phyloP scores from a whole-genome alignment of 2,329 filamentous ascomycete genomes.

The Pseudocercospora crystallina region DNA sequence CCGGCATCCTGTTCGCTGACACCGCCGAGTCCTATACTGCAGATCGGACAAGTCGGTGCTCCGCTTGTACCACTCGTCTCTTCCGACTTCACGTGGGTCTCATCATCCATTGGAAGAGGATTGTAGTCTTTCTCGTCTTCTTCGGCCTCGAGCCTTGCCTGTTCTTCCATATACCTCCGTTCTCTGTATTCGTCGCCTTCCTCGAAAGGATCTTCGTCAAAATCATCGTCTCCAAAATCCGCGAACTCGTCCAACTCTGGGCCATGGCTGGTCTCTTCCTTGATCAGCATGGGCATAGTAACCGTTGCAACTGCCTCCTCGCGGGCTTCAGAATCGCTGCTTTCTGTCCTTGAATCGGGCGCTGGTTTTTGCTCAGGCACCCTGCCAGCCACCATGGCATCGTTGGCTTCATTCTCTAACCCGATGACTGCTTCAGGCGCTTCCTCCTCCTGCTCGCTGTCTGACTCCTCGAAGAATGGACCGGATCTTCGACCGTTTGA shows the following conservation, averaged over 20 bases:
- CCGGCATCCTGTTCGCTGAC: conserved; percentile 64
- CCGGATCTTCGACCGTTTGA: conserved; percentile 38
- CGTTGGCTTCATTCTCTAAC: conserved; percentile 12
- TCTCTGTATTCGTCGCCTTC: conserved; percentile 54
- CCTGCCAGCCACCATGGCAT: conserved; percentile 10
- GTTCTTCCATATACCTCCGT: conserved; percentile 71
- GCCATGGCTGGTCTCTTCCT: conserved; percentile 53
- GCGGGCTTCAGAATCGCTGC: background rate
- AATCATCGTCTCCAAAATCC: conserved; percentile 54
- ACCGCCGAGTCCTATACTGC: conserved; percentile 62
- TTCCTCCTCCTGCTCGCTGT: conserved; percentile 52
- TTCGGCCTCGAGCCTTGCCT: conserved; percentile 55
- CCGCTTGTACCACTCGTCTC: background rate
- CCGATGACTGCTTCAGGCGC: conserved; percentile 27
- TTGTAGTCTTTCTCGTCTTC: conserved; percentile 47
- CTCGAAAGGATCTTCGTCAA: conserved; percentile 62
- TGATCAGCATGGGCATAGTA: conserved; percentile 34
- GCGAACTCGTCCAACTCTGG: conserved; percentile 49
- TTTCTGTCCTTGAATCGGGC: background rate
- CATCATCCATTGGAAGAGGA: conserved; percentile 21
- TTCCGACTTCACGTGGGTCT: conserved; percentile 4
- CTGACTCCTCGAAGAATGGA: conserved; percentile 72
- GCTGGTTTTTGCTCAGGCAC: conserved; percentile 13
- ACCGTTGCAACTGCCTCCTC: background rate
- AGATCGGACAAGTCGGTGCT: conserved; percentile 69